Percentiles rank a stretch among this genome's conserved stretches.
These are phyloP conservation scores for Noccaea bulbosa DNA, from an alignment of 345 rosid genomes.

Conservation along the genomic window DNA sequence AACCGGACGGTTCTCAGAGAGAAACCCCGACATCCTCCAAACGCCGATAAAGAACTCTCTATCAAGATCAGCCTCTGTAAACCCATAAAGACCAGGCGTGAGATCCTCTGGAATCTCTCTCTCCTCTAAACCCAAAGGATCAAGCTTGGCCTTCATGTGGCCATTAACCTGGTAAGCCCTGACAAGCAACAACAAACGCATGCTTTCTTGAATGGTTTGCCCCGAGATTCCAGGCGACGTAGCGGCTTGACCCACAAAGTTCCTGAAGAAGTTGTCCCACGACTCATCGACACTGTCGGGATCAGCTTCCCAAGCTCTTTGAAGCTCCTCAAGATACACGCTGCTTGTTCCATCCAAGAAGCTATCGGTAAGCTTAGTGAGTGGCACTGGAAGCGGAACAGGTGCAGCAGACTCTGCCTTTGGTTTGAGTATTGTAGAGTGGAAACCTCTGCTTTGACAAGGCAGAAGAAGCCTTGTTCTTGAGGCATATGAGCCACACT, in stretches of 20 bases:
- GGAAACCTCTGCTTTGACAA: constrained; percentile 53
- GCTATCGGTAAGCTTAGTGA: constrained; percentile 74
- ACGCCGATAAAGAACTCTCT: constrained; percentile 81
- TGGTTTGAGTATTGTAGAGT: constrained; percentile 55
- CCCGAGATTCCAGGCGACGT: constrained; percentile 79
- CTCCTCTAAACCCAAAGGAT: constrained; percentile 70
- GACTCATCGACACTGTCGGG: constrained; percentile 80
- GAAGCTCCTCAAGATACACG: constrained; percentile 79
- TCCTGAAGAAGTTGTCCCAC: constrained; percentile 82
- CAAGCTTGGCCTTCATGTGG: constrained; percentile 83
- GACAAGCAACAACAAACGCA: constrained; percentile 74
- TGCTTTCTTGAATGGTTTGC: constrained; percentile 87
- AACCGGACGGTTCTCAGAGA: constrained; percentile 86
- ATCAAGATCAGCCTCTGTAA: constrained; percentile 72
- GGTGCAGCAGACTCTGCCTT: constrained; percentile 65
- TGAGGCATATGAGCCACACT: constrained; percentile 50
- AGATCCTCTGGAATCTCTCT: constrained; percentile 77
- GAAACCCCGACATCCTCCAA: constrained; percentile 79
- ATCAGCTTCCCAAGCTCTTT: constrained; percentile 82
- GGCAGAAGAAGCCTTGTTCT: constrained; percentile 53
- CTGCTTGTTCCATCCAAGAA: constrained; percentile 83
- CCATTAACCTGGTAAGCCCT: constrained; percentile 91
- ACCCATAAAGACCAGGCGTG: constrained; percentile 68
- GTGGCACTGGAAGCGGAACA: constrained; percentile 75
- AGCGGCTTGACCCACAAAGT: constrained; percentile 79